Evolutionary conservation across 768 basidiomycete species (phyloP).

Genomic region (Mycena metata): DNA sequence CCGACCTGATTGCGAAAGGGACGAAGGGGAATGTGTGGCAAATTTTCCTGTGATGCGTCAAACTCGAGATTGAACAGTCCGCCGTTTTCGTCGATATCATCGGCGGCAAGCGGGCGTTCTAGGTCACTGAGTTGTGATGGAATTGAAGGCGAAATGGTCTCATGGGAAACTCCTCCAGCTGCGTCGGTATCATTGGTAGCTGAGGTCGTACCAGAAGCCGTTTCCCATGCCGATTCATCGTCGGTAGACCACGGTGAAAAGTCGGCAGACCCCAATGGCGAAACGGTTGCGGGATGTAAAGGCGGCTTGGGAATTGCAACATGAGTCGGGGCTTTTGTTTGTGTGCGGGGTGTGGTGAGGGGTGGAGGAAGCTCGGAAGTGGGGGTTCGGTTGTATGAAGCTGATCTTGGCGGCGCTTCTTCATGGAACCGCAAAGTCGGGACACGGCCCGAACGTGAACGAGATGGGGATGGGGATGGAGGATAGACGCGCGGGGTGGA

Average conservation of each 20-base stretch:
- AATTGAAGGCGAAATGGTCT: conserved; percentile 45
- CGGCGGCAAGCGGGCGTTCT: conserved; percentile 23
- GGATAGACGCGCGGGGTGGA: conserved; percentile 63
- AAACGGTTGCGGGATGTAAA: conserved; percentile 43
- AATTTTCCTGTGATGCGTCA: conserved; percentile 66
- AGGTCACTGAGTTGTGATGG: conserved; percentile 30
- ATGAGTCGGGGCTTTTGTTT: conserved; percentile 34
- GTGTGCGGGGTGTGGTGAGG: conserved; percentile 41
- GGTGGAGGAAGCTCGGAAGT: conserved; percentile 54
- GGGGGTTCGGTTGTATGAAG: conserved; percentile 51
- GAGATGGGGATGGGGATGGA: conserved; percentile 68
- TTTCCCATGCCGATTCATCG: conserved; percentile 84
- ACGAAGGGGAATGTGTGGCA: conserved; percentile 91
- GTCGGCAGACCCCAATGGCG: conserved; percentile 51
- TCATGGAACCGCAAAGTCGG: conserved; percentile 47
- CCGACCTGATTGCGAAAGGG: conserved; percentile 99
- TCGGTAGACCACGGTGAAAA: conserved; percentile 81
- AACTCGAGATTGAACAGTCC: conserved; percentile 56
- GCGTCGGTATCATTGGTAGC: conserved; percentile 66
- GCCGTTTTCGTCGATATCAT: conserved; percentile 39
- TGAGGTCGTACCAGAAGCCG: conserved; percentile 73
- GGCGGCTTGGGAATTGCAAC: conserved; percentile 26
- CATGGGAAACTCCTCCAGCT: conserved; percentile 38
- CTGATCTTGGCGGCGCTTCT: conserved; percentile 7
- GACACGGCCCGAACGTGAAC: conserved; percentile 56